Conservation (phyloP, 441 rosid species). For the Iberis amara region DNA sequence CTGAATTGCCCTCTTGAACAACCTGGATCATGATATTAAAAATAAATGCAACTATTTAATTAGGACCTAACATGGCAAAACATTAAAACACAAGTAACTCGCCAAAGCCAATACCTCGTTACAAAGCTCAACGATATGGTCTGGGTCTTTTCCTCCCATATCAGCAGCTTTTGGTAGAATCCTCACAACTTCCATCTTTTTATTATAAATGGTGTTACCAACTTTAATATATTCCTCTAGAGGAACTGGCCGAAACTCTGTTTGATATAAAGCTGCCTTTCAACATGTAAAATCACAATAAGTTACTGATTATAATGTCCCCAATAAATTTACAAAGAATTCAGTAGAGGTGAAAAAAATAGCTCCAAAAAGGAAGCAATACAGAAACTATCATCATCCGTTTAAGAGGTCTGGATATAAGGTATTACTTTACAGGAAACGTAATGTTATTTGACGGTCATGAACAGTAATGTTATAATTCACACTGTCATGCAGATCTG, state of each 20-base stretch:
- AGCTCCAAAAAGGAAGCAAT: conserved; percentile 6
- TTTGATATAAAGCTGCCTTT: conserved; percentile 92
- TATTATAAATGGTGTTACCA: conserved; percentile 77
- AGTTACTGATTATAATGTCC: conserved; percentile 16
- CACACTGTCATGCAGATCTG: conserved; percentile 16
- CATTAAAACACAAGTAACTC: neutral
- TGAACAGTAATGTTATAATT: conserved; percentile 2
- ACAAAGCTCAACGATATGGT: conserved; percentile 87
- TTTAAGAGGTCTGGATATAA: conserved; percentile 12
- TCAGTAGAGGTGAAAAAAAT: conserved; percentile 19
- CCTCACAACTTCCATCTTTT: conserved; percentile 76
- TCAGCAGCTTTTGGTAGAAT: conserved; percentile 65
- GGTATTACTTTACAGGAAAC: conserved; percentile 4
- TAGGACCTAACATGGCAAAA: neutral
- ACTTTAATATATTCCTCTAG: conserved; percentile 87
- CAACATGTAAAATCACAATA: conserved; percentile 26
- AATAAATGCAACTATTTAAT: conserved; percentile 19
- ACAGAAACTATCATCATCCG: conserved; percentile 14
- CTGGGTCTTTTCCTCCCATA: conserved; percentile 92
- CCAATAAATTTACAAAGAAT: conserved; percentile 6
- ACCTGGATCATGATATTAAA: conserved; percentile 44
- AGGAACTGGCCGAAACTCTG: conserved; percentile 96
- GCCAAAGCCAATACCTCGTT: conserved; percentile 57
- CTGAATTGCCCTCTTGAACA: conserved; percentile 96
- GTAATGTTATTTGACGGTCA: neutral